A percentile compares a stretch with the other conserved stretches of the same genome.
Evolutionary conservation across 225 moss, liverwort and hornwort genomes (phyloP).

Genomic region (Polytrichum formosum): DNA sequence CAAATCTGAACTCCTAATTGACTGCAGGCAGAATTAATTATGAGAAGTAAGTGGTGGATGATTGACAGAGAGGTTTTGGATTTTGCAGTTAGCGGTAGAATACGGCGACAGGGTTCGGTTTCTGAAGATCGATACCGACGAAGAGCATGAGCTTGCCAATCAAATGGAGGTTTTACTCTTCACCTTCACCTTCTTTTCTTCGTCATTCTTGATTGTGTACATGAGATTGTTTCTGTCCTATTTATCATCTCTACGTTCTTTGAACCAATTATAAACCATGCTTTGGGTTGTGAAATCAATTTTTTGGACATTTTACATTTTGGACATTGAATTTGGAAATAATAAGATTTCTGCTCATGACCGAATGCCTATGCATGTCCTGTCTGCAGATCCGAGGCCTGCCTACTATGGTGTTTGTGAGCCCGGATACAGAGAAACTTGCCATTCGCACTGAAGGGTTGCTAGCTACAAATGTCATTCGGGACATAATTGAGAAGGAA

Average conservation of each 20-base stretch:
- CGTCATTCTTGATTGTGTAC: too few species aligned
- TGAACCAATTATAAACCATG: too few species aligned
- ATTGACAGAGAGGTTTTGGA: slow-evolving; percentile 8
- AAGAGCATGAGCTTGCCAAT: slow-evolving; percentile 89
- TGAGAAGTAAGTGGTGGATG: neutral
- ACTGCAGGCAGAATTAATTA: too few species aligned
- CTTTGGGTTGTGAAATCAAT: too few species aligned
- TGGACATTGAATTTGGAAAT: too few species aligned
- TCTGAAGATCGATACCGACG: slow-evolving; percentile 94
- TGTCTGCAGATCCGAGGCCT: slow-evolving; percentile 81
- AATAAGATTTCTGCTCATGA: neutral
- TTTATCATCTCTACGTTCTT: too few species aligned
- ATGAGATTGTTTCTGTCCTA: too few species aligned
- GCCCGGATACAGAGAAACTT: slow-evolving; percentile 78
- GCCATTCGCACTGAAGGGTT: slow-evolving; percentile 95
- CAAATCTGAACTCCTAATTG: too few species aligned
- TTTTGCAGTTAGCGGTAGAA: slow-evolving; percentile 78
- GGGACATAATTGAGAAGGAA: slow-evolving; percentile 92
- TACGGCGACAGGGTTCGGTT: slow-evolving; percentile 78
- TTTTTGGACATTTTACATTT: too few species aligned
- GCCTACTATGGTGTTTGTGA: slow-evolving; percentile 94
- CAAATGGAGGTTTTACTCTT: slow-evolving; percentile 72
- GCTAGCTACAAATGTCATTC: slow-evolving; percentile 63
- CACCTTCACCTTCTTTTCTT: too few species aligned
- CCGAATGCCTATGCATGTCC: neutral